These are phyloP conservation scores for Picochlorum sp. DNA, from an alignment of 139 green algal genomes.

Conservation along the genomic window DNA sequence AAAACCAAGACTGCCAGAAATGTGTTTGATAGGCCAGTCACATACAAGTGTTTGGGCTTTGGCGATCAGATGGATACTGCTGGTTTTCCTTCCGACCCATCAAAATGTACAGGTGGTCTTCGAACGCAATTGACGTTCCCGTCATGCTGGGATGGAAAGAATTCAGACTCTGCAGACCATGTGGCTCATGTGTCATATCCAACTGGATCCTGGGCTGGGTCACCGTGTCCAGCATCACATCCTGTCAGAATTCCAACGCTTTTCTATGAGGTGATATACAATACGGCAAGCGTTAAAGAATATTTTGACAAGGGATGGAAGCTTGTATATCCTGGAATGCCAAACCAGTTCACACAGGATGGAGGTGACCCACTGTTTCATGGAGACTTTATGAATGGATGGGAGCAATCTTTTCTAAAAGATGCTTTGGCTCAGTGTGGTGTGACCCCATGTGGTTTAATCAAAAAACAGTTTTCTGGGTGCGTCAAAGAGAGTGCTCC, in stretches of 20 bases:
- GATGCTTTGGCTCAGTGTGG: not conserved
- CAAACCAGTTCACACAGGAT: not conserved
- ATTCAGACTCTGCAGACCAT: not conserved
- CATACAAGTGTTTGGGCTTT: not conserved
- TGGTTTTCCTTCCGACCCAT: not conserved
- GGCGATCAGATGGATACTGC: not conserved
- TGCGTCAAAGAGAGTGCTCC: not conserved
- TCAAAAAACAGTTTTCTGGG: not conserved
- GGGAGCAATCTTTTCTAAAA: not conserved
- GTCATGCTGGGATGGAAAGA: not conserved
- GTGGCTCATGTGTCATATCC: not conserved
- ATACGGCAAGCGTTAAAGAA: not conserved
- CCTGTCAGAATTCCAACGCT: not conserved
- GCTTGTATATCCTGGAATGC: not conserved
- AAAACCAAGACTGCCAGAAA: not conserved
- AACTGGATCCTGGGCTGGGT: not conserved
- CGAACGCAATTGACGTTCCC: not conserved
- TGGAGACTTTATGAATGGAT: not conserved
- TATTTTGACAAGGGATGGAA: not conserved
- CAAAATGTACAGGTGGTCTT: not conserved
- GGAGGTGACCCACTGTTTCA: not conserved
- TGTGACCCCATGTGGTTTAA: not conserved
- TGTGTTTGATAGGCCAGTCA: not conserved
- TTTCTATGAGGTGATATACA: not conserved
- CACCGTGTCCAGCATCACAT: not conserved